phyloP scores from a whole-genome alignment of 441 rosid genomes.

The Adansonia grandidieri region DNA sequence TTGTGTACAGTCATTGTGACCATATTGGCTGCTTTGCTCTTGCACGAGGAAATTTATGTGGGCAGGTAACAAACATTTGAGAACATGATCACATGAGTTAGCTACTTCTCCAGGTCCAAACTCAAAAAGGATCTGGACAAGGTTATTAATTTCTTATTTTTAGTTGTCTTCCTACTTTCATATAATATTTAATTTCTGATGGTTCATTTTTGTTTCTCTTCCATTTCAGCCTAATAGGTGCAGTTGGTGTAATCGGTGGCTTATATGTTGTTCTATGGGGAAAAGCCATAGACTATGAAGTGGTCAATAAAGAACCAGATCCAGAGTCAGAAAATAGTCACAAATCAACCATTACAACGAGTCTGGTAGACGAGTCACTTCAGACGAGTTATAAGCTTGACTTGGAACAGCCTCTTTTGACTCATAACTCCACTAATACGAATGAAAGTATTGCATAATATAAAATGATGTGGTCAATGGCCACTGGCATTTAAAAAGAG shows the following conservation, averaged over 20 bases:
- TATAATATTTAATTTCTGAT: neutral
- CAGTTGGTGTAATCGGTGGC: slow-evolving; percentile 60
- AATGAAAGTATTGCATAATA: neutral
- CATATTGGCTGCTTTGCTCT: slow-evolving; percentile 52
- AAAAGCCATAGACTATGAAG: slow-evolving; percentile 51
- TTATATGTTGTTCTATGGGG: slow-evolving; percentile 79
- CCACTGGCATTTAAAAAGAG: no score
- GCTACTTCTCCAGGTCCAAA: neutral
- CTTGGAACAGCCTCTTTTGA: slow-evolving; percentile 44
- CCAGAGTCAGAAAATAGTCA: slow-evolving; percentile 18
- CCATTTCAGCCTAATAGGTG: slow-evolving; percentile 59
- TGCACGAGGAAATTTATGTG: slow-evolving; percentile 54
- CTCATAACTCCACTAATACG: neutral
- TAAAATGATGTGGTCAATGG: no score
- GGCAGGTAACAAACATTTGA: slow-evolving; percentile 52
- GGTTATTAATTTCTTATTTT: neutral
- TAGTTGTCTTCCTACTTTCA: no score
- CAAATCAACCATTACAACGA: slow-evolving; percentile 24
- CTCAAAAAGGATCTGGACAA: no score
- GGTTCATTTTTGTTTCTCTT: neutral
- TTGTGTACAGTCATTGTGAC: slow-evolving; percentile 59
- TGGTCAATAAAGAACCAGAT: slow-evolving; percentile 22
- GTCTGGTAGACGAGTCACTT: slow-evolving; percentile 28
- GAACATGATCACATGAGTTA: neutral
- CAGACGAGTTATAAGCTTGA: slow-evolving; percentile 34